Evolutionary conservation across 2,329 filamentous ascomycete species (phyloP).

Genomic region (Aspergillus sp.): DNA sequence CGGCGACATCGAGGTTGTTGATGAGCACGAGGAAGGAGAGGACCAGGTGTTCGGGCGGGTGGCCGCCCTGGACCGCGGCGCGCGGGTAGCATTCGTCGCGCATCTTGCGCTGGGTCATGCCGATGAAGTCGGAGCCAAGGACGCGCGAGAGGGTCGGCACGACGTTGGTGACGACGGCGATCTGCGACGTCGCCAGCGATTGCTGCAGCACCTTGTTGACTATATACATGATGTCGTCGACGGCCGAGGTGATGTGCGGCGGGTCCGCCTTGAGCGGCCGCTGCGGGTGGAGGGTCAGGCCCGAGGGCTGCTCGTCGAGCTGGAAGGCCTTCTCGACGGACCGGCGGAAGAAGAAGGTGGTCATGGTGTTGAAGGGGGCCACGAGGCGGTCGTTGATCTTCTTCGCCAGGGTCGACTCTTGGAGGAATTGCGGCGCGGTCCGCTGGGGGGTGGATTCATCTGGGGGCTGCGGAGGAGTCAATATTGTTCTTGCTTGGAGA

Average conservation of each 20-base stretch:
- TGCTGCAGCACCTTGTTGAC: constrained; percentile 88
- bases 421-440: constrained; percentile 69
- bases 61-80: constrained; percentile 70
- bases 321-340: constrained; percentile 98
- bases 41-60: constrained; percentile 85
- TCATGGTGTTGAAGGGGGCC: constrained; percentile 85
- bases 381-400: constrained; percentile 75
- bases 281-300: constrained; percentile 72
- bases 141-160: constrained; percentile 77
- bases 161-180: constrained; percentile 72
- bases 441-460: constrained; percentile 52
- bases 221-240: constrained; percentile 99
- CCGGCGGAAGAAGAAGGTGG: constrained; percentile 92
- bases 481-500: too few species aligned
- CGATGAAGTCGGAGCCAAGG: constrained; percentile 84
- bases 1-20: constrained; percentile 91
- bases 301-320: constrained; percentile 81
- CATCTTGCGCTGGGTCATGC: constrained; percentile 98
- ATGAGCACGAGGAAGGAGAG: constrained; percentile 88
- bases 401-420: constrained; percentile 73
- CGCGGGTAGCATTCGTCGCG: constrained; percentile 91
- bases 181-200: constrained; percentile 81
- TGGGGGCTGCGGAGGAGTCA: constrained; percentile 29
- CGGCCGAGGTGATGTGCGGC: constrained; percentile 89
- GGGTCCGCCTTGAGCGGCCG: constrained; percentile 72